Percentiles rank a stretch among this genome's conserved stretches.
These are phyloP conservation scores for Capsella bursapastoris DNA, from an alignment of 345 rosid species.

Conservation along the genomic window DNA sequence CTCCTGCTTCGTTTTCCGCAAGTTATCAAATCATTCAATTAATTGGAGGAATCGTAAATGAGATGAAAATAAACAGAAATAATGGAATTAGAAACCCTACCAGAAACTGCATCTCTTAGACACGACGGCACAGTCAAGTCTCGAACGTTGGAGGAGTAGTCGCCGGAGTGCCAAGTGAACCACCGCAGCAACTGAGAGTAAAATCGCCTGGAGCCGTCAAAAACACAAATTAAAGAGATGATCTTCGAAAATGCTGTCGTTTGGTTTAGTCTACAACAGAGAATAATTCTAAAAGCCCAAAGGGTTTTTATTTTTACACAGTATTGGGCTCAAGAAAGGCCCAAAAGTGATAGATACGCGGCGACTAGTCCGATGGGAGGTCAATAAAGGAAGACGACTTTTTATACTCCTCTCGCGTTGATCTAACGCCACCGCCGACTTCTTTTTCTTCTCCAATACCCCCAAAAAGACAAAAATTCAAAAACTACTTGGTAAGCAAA, in stretches of 20 bases:
- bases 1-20: conserved; percentile 41
- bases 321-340: conserved; percentile 4
- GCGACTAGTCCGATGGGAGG: conserved; percentile 16
- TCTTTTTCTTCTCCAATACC: not conserved
- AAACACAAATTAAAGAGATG: too few relatives aligned
- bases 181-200: not conserved
- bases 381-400: conserved; percentile 8
- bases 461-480: not conserved
- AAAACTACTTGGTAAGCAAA: conserved; percentile 8
- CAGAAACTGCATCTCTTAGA: conserved; percentile 37
- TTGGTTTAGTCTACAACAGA: too few relatives aligned
- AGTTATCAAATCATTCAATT: not conserved
- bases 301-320: too few relatives aligned
- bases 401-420: conserved; percentile 29
- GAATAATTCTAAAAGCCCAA: too few relatives aligned
- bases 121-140: not conserved
- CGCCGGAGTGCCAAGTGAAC: conserved; percentile 34
- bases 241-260: too few relatives aligned
- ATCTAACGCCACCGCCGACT: conserved; percentile 46
- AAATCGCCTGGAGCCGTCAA: too few relatives aligned
- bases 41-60: not conserved
- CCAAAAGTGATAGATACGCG: conserved; percentile 17
- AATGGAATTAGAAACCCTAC: not conserved
- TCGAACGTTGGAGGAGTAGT: not conserved
- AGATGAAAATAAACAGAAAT: not conserved